Evolutionary conservation across 257 asterid species (phyloP).

Genomic region (Pogostemon cablin): DNA sequence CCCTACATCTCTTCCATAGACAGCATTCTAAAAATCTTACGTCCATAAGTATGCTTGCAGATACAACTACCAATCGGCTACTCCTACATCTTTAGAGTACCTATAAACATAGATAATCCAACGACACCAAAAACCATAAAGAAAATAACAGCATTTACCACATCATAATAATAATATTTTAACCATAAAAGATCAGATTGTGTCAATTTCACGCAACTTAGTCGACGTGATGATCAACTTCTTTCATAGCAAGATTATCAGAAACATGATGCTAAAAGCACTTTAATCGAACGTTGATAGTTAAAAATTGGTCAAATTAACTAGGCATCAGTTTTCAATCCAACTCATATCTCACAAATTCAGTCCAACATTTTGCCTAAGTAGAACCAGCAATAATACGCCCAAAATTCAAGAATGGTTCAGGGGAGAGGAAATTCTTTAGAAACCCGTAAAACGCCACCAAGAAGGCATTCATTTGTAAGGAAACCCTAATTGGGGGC

Average conservation of each 20-base stretch:
- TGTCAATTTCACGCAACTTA: slow-evolving; percentile 21
- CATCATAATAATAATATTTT: background rate
- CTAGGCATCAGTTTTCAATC: background rate
- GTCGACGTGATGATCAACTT: background rate
- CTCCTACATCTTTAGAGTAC: too few species aligned
- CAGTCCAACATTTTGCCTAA: slow-evolving; percentile 11
- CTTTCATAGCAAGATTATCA: slow-evolving; percentile 20
- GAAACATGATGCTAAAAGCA: slow-evolving; percentile 3
- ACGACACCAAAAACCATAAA: background rate
- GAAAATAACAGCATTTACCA: background rate
- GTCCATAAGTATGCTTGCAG: too few species aligned
- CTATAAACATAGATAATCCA: too few species aligned
- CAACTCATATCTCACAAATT: background rate
- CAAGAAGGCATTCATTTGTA: slow-evolving; percentile 16
- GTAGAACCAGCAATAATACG: slow-evolving; percentile 25
- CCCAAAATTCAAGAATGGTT: background rate
- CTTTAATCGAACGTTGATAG: background rate
- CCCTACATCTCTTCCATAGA: too few species aligned
- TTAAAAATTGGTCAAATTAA: slow-evolving; percentile 18
- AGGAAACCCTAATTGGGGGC: slow-evolving; percentile 36
- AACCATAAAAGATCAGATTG: background rate
- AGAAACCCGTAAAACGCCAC: background rate
- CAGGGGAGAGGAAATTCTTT: background rate
- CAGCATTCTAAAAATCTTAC: too few species aligned
- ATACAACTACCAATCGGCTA: too few species aligned